phyloP scores from a whole-genome alignment of 2,329 filamentous ascomycete genomes.

The Epichloe gansuensis region DNA sequence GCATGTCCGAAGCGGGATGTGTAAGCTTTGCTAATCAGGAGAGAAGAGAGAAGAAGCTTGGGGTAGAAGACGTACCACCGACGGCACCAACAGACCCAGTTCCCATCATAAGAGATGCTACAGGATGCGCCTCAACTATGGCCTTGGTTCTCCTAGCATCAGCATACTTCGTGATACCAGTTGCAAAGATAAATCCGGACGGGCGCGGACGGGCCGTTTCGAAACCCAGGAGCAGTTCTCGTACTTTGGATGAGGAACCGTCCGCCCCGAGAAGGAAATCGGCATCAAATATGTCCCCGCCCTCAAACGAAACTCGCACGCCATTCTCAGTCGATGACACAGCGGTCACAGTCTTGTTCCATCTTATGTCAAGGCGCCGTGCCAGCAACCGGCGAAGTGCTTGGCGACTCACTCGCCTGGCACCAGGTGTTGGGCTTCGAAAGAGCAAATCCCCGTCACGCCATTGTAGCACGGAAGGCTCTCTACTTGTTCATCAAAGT shows the following conservation, averaged over 20 bases:
- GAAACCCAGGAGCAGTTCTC: slow-evolving; percentile 17
- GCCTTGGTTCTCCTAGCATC: slow-evolving; percentile 15
- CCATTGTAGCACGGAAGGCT: slow-evolving; percentile 21
- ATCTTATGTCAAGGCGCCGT: slow-evolving; percentile 20
- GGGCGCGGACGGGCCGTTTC: slow-evolving; percentile 14
- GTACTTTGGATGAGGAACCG: slow-evolving; percentile 18
- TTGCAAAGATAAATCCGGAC: slow-evolving; percentile 19
- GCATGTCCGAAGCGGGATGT: background rate
- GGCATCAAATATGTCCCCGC: slow-evolving; percentile 10
- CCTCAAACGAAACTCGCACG: slow-evolving; percentile 15
- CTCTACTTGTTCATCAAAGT: slow-evolving; percentile 19
- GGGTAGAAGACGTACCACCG: slow-evolving; percentile 16
- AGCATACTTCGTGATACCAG: slow-evolving; percentile 14
- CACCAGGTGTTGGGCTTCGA: slow-evolving; percentile 19
- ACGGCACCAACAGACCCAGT: slow-evolving; percentile 15
- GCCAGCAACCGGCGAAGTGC: slow-evolving; percentile 21
- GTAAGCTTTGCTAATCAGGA: background rate
- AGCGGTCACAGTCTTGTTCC: slow-evolving; percentile 14
- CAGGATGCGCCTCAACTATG: slow-evolving; percentile 18
- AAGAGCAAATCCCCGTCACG: slow-evolving; percentile 25
- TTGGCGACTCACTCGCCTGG: slow-evolving; percentile 22
- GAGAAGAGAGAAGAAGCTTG: background rate
- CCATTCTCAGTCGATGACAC: slow-evolving; percentile 5
- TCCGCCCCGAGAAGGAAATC: slow-evolving; percentile 19
- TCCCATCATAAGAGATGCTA: slow-evolving; percentile 19